These are phyloP conservation scores for Rosellinia necatrix DNA, from an alignment of 2,329 filamentous ascomycete genomes.

Conservation along the genomic window DNA sequence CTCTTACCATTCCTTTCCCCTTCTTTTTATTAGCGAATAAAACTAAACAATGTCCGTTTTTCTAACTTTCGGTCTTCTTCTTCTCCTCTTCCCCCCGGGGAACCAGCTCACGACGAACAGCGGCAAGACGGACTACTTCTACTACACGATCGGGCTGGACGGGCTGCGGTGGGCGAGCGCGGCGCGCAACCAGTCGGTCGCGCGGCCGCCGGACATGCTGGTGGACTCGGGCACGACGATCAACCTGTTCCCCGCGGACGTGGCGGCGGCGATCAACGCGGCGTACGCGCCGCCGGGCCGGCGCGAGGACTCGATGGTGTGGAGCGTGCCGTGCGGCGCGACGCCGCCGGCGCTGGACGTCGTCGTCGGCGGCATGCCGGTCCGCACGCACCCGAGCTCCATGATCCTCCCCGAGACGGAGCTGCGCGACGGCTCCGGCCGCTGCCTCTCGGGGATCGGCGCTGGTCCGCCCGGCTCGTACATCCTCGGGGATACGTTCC, in stretches of 20 bases:
- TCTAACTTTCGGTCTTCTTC: too few relatives aligned
- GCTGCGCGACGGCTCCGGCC: conserved; percentile 39
- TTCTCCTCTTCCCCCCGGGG: too few relatives aligned
- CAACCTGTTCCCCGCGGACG: neutral
- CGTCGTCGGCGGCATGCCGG: conserved; percentile 20
- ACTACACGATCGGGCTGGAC: neutral
- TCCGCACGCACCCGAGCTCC: conserved; percentile 36
- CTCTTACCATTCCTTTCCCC: too few relatives aligned
- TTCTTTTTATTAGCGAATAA: too few relatives aligned
- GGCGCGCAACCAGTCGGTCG: neutral
- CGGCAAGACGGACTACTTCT: neutral
- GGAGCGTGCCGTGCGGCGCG: neutral
- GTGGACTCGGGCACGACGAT: conserved; percentile 32
- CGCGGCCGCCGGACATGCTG: conserved; percentile 33
- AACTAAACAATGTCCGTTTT: too few relatives aligned
- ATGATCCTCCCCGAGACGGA: conserved; percentile 9
- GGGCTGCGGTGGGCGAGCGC: neutral
- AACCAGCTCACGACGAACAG: neutral
- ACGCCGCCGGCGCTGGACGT: neutral
- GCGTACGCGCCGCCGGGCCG: neutral
- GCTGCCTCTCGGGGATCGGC: conserved; percentile 38
- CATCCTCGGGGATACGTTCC: conserved; percentile 35
- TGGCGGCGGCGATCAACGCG: neutral
- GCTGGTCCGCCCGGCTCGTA: conserved; percentile 25
- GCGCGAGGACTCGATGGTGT: neutral